Evolutionary conservation across 306 rosid genomes (phyloP).

Genomic region (Vicia villosa): DNA sequence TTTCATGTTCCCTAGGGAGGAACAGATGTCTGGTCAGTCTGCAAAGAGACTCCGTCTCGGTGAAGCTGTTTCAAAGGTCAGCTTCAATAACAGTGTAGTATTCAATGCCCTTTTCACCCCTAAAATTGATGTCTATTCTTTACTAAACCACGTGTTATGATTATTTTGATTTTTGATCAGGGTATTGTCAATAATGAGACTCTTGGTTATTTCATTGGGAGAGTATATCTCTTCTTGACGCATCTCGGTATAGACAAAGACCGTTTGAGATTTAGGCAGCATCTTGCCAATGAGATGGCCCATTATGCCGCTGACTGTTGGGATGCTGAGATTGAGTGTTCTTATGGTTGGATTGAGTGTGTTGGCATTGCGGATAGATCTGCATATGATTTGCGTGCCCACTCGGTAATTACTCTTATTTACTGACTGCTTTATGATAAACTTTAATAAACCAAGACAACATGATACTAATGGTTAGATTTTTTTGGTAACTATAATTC

Average conservation of each 20-base stretch:
- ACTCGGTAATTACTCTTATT: slow-evolving; percentile 41
- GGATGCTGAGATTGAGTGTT: slow-evolving; percentile 98
- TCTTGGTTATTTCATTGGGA: slow-evolving; percentile 94
- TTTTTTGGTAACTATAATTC: background rate
- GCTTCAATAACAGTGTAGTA: background rate
- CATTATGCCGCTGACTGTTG: slow-evolving; percentile 97
- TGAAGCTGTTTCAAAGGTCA: slow-evolving; percentile 82
- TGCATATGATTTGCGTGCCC: slow-evolving; percentile 92
- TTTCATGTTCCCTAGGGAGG: slow-evolving; percentile 87
- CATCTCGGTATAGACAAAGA: slow-evolving; percentile 69
- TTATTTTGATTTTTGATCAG: slow-evolving; percentile 42
- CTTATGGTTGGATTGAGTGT: slow-evolving; percentile 96
- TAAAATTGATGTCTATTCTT: background rate
- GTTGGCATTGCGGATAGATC: slow-evolving; percentile 99
- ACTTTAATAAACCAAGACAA: background rate
- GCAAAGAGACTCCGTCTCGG: slow-evolving; percentile 66
- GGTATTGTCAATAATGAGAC: slow-evolving; percentile 86
- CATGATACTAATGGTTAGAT: slow-evolving; percentile 1
- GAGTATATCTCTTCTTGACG: slow-evolving; percentile 90
- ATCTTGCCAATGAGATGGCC: slow-evolving; percentile 97
- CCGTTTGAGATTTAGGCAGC: slow-evolving; percentile 87
- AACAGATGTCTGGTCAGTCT: slow-evolving; percentile 77
- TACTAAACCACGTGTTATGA: background rate
- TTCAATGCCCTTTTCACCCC: background rate
- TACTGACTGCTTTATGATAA: background rate